Base-by-base conservation (phyloP, 345 rosid genomes). In the Geranium brycei region DNA sequence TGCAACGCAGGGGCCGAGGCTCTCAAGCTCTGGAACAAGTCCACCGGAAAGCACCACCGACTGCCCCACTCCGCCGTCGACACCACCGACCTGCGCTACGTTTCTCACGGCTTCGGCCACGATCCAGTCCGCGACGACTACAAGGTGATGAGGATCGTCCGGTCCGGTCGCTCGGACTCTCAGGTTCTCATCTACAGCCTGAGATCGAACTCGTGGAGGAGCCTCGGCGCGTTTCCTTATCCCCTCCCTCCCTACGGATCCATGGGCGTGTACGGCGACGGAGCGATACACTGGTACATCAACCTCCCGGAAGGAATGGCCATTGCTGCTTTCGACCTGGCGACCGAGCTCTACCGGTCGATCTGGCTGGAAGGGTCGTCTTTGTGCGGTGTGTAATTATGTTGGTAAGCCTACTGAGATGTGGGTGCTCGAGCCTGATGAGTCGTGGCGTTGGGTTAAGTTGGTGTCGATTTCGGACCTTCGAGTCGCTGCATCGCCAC, bases 261-360 rank as follows among this genome's bases (percentile, higher is more conserved):
- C 17, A 12, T 13, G 57, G 57, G 57, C 4, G 14, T 6, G 57
- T 14, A 14, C 53, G 58, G 15, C 1, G 8, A 23, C 28, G 28
- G 28, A 23, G 28, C 28, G 28, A 23, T 23, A 1, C 28, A 23
- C 28, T 23, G 28, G 28, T 23, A 23, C 28, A 23, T 23, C 28
- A 23, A 23, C 28, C 28, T 23, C 28, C 28, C 18, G 31, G 28
- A 23, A 23, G 28, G 28, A 23, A 23, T 23, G 28, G 28, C 28
- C 28, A 62, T 65, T 57, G 74, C 66, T 57, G 69, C 69, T 5
- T 71, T 71, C 57, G 59, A 71, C 62, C 41, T 71, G 13, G 63
- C 31, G 31, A 10, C 15, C 10, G 69, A 65, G 59, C 59, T 23
- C 28, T 23, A 23, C 28, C 28, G 62, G 28, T 23, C 28, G 28